Conservation (phyloP, 2,329 filamentous ascomycete genomes). For the Xylariaceae sp. region DNA sequence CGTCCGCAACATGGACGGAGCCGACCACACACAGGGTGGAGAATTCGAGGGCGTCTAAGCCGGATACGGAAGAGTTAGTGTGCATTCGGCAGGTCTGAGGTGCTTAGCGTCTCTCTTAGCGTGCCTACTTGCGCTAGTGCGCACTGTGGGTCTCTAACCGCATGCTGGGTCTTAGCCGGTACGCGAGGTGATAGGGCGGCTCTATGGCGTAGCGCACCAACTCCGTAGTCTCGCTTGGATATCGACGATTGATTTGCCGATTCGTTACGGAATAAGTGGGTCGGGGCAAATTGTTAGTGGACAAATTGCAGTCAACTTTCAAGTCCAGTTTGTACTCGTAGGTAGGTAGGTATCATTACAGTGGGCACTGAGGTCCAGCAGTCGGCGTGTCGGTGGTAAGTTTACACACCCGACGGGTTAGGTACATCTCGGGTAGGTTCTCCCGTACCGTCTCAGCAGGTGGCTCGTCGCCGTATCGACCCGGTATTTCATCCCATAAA, state of each 20-base stretch:
- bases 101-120: not conserved
- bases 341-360: no score
- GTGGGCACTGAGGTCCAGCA: no score
- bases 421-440: not conserved
- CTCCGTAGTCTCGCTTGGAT: not conserved
- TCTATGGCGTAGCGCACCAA: not conserved
- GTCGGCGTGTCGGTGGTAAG: not conserved
- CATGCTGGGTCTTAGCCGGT: conserved; percentile 7
- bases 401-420: not conserved
- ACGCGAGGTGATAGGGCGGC: not conserved
- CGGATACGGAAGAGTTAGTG: not conserved
- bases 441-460: not conserved
- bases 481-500: not conserved
- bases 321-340: not conserved
- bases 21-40: not conserved
- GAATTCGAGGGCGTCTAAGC: conserved; percentile 3
- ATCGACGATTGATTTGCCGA: not conserved
- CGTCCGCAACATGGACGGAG: not conserved
- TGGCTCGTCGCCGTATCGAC: not conserved
- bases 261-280: not conserved
- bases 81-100: not conserved
- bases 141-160: conserved; percentile 12
- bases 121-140: not conserved
- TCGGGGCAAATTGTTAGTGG: not conserved
- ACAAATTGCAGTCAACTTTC: not conserved